Percentiles rank a stretch among this genome's conserved stretches.
phyloP scores from a whole-genome alignment of 78 protist species.

The Cavenderia fasciculata region DNA sequence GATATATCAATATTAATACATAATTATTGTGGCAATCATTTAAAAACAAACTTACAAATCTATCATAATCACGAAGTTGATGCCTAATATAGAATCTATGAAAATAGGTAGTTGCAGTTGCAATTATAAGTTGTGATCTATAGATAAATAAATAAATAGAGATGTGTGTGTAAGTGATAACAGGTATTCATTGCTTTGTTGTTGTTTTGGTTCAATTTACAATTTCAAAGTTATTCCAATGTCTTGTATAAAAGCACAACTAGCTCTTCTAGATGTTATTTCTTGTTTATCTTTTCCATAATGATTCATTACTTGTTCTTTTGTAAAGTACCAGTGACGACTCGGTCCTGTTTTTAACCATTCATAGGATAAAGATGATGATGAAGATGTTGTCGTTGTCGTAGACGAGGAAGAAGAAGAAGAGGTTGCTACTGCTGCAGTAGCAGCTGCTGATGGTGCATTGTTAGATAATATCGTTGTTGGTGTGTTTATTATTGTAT shows the following conservation, averaged over 20 bases:
- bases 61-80: conserved; percentile 67
- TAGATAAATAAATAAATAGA: background rate
- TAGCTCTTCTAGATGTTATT: conserved; percentile 46
- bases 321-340: conserved; percentile 67
- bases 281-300: conserved; percentile 64
- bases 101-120: conserved; percentile 88
- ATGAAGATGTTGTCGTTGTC: too few relatives aligned
- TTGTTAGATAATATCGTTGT: too few relatives aligned
- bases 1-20: background rate
- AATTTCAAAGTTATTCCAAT: conserved; percentile 59
- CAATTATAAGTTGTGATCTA: conserved; percentile 88
- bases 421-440: too few relatives aligned
- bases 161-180: background rate
- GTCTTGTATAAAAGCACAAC: conserved; percentile 68
- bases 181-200: background rate
- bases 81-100: conserved; percentile 88
- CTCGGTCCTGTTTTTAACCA: too few relatives aligned
- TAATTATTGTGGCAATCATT: background rate
- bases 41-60: conserved; percentile 57
- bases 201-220: conserved; percentile 1
- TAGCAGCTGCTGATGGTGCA: too few relatives aligned
- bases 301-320: conserved; percentile 51
- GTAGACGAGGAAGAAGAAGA: too few relatives aligned
- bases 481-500: too few relatives aligned
- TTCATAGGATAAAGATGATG: too few relatives aligned